phyloP scores from a whole-genome alignment of 1,284 basidiomycete species.

The Apiotrichum gamsii region DNA sequence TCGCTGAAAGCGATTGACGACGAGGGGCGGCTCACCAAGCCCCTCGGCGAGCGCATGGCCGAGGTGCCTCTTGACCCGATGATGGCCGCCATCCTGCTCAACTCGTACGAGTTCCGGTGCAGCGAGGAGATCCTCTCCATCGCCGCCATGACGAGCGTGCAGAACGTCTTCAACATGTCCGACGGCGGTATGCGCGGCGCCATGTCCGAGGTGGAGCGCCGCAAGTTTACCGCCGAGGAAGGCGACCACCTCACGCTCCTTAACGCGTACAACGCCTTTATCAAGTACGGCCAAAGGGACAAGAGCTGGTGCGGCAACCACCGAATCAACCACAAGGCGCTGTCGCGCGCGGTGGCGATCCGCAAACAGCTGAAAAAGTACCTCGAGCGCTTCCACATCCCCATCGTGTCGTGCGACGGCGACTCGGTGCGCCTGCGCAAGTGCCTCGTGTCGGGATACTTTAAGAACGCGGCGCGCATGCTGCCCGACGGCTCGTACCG shows the following conservation, averaged over 20 bases:
- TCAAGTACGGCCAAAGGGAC: conserved; percentile 66
- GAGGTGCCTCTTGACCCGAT: conserved; percentile 55
- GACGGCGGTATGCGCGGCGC: conserved; percentile 72
- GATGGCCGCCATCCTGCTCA: conserved; percentile 63
- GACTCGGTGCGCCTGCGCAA: conserved; percentile 69
- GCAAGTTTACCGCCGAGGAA: conserved; percentile 96
- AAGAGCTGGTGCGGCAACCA: conserved; percentile 89
- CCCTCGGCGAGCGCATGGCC: conserved; percentile 53
- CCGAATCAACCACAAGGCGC: conserved; percentile 81
- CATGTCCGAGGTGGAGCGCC: conserved; percentile 76
- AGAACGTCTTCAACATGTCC: conserved; percentile 82
- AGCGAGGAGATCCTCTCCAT: conserved; percentile 92
- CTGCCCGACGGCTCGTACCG: conserved; percentile 81
- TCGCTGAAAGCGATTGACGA: conserved; percentile 52
- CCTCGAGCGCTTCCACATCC: conserved; percentile 76
- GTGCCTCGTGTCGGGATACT: conserved; percentile 87
- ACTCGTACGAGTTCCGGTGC: conserved; percentile 73
- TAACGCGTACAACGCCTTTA: conserved; percentile 91
- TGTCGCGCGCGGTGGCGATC: conserved; percentile 87
- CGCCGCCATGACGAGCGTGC: conserved; percentile 83
- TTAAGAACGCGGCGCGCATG: conserved; percentile 87
- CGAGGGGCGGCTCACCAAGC: conserved; percentile 49
- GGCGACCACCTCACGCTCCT: conserved; percentile 89
- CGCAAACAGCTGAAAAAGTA: conserved; percentile 88
- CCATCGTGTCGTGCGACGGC: conserved; percentile 72